Conservation (phyloP, 176 grass and related monocot species). For the Aegilops bicornis region DNA sequence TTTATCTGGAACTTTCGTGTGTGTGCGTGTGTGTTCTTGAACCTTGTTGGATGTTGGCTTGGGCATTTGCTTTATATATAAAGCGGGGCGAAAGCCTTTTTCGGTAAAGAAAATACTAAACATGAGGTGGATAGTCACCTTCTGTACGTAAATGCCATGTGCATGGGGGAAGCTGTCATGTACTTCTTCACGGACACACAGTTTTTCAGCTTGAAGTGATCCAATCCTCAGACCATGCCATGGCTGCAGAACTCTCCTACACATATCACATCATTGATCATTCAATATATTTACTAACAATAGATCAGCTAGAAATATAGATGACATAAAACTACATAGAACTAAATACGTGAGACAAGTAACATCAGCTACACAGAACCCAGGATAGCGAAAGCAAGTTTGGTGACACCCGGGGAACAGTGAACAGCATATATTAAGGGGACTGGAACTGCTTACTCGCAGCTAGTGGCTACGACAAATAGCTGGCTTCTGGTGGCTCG, state of each 20-base stretch:
- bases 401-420: background rate
- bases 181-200: conserved; percentile 10
- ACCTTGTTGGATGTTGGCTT: no score
- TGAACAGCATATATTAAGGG: background rate
- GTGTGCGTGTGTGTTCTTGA: no score
- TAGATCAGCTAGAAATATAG: background rate
- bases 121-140: background rate
- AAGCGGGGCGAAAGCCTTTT: no score
- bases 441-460: background rate
- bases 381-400: background rate
- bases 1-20: no score
- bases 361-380: background rate
- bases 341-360: background rate
- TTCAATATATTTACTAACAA: background rate
- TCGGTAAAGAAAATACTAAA: no score
- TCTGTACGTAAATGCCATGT: conserved; percentile 13
- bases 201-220: background rate
- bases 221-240: conserved; percentile 12
- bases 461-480: background rate
- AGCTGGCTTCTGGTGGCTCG: background rate
- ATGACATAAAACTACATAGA: background rate
- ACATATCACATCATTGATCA: background rate
- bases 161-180: background rate
- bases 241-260: conserved; percentile 17
- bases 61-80: no score